These are phyloP conservation scores for Fusarium anthophilum DNA, from an alignment of 2,329 filamentous ascomycete species.

Conservation along the genomic window DNA sequence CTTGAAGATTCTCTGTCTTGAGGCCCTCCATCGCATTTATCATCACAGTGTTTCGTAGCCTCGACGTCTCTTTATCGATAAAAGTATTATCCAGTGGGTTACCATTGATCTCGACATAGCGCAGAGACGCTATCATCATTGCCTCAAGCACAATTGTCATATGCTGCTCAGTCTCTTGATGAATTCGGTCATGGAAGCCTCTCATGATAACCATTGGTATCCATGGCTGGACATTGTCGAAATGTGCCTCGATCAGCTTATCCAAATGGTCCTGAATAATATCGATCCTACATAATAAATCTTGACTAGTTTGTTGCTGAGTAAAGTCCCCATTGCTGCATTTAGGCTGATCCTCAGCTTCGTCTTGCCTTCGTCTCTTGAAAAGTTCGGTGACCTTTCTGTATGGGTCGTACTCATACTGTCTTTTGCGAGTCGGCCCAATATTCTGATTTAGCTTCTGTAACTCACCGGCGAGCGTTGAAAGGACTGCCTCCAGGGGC, in stretches of 20 bases:
- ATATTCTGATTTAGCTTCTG: not conserved
- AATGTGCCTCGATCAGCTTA: not conserved
- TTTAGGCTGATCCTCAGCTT: not conserved
- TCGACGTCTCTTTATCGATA: not conserved
- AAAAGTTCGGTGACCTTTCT: not conserved
- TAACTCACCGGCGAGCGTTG: not conserved
- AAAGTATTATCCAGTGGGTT: not conserved
- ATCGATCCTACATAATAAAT: not conserved
- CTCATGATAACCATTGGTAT: not conserved
- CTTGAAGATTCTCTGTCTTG: not conserved
- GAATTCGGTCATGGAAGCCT: not conserved
- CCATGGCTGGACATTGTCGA: not conserved
- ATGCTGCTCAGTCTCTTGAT: not conserved
- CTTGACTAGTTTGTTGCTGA: not conserved
- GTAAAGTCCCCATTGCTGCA: too few relatives aligned
- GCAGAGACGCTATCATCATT: not conserved
- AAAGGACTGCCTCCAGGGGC: not conserved
- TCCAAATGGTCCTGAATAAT: not conserved
- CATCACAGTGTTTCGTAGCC: not conserved
- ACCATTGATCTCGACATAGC: not conserved
- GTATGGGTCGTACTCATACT: not conserved
- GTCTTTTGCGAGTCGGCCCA: not conserved
- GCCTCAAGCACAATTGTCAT: not conserved
- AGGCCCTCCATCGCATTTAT: not conserved
- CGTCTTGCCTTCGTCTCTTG: not conserved